Evolutionary conservation across 352 stramenopile genomes (phyloP).

Genomic region (Globisporangium echinulatum): DNA sequence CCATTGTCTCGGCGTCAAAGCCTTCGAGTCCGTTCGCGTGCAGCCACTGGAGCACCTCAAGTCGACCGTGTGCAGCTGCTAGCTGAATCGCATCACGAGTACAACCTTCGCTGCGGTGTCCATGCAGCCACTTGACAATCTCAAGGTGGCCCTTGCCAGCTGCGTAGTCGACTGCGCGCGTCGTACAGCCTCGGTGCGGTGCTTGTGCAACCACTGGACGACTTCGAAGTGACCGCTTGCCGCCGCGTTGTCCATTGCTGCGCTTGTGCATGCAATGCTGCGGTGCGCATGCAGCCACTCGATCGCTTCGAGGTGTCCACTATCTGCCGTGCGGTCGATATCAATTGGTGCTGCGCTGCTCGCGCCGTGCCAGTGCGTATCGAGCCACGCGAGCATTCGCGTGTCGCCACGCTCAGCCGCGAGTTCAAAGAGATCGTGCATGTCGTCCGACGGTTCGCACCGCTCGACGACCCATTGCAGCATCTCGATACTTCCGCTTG

Average conservation of each 20-base stretch:
- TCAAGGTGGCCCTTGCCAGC: background rate
- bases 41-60: background rate
- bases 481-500: no score
- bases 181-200: background rate
- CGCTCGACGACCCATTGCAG: no score
- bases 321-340: background rate
- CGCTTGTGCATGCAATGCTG: background rate
- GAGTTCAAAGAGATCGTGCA: no score
- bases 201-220: conserved; percentile 1
- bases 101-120: background rate
- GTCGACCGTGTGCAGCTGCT: background rate
- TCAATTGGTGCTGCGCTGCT: no score
- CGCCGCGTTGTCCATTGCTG: background rate
- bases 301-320: background rate
- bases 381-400: no score
- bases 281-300: conserved; percentile 2
- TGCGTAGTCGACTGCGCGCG: background rate
- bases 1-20: background rate
- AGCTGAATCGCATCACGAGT: background rate
- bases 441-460: no score
- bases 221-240: background rate
- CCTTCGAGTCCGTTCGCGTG: background rate
- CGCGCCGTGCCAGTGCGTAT: no score
- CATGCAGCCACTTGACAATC: conserved; percentile 1
- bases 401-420: no score